These are phyloP conservation scores for Russula foetens DNA, from an alignment of 768 basidiomycete genomes.

Conservation along the genomic window DNA sequence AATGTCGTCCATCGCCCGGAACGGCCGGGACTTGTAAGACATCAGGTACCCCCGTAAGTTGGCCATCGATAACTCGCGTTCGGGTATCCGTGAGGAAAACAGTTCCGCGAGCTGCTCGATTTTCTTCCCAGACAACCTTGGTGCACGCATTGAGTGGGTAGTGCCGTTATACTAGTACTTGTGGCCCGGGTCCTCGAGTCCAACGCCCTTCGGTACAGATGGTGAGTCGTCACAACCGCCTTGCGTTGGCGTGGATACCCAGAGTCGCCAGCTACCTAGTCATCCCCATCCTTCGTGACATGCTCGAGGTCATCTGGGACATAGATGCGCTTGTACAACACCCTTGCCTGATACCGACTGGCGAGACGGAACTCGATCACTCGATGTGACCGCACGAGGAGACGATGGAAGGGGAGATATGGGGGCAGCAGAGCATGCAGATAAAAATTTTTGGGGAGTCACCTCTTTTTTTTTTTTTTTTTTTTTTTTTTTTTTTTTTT, in stretches of 20 bases:
- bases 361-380: constrained; percentile 72
- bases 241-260: constrained; percentile 16
- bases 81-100: constrained; percentile 49
- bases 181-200: neutral
- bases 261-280: constrained; percentile 22
- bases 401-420: too few relatives aligned
- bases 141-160: constrained; percentile 22
- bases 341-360: constrained; percentile 55
- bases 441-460: too few relatives aligned
- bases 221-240: neutral
- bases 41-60: constrained; percentile 55
- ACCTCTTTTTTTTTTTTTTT: too few relatives aligned
- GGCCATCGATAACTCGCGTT: constrained; percentile 36
- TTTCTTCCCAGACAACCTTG: constrained; percentile 33
- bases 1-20: constrained; percentile 42
- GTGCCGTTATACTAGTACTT: constrained; percentile 7
- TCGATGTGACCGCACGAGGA: too few relatives aligned
- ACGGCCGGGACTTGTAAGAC: constrained; percentile 53
- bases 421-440: too few relatives aligned
- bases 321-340: constrained; percentile 64
- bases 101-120: constrained; percentile 40
- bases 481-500: too few relatives aligned
- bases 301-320: constrained; percentile 32
- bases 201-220: neutral
- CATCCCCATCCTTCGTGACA: constrained; percentile 20